Evolutionary conservation across 306 rosid genomes (phyloP), one percentile per base, ranked within the genome.

Genomic region (Citrullus colocynthis): DNA sequence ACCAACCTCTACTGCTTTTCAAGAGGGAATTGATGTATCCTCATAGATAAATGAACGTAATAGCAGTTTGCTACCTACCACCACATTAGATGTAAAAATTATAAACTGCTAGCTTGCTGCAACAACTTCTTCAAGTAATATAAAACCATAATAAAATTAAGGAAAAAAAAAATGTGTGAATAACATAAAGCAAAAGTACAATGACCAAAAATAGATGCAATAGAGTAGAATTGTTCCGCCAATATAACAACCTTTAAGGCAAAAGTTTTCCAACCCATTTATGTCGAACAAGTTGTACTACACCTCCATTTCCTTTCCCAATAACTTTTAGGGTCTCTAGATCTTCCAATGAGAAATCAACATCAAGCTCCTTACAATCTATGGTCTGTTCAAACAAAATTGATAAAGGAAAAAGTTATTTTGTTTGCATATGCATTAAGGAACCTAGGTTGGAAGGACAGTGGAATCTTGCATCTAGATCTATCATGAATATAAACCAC

Each of bases 221-320:
- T n/a, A n/a, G n/a, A n/a, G n/a, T n/a, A n/a, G n/a, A n/a, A n/a
- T n/a, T n/a, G n/a, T n/a, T n/a, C n/a, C n/a, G n/a, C n/a, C n/a
- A n/a, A n/a, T n/a, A n/a, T n/a, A n/a, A n/a, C n/a, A n/a, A n/a
- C n/a, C n/a, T n/a, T n/a, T n/a, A n/a, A n/a, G n/a, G n/a, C n/a
- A n/a, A n/a, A n/a, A n/a, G n/a, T n/a, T n/a, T n/a, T n/a, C n/a
- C n/a, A n/a, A n/a, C 87, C 99, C 99, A 95, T 84, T 95, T 95
- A 80, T 92, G 99, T 67, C 89, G 97, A 85, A 92, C 99, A 63
- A 95, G 97, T 80, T 95, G 99, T 11, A 95, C 99, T 24, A 95
- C 96, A 36, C 97, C 98, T 5, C 98, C 97, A 56, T 97, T 92
- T 59, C 97, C 98, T 77, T 94, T 94, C 59, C 98, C 98, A 58